These are phyloP conservation scores for Globisporangium iwayamae DNA, from an alignment of 352 stramenopile species.

Conservation along the genomic window DNA sequence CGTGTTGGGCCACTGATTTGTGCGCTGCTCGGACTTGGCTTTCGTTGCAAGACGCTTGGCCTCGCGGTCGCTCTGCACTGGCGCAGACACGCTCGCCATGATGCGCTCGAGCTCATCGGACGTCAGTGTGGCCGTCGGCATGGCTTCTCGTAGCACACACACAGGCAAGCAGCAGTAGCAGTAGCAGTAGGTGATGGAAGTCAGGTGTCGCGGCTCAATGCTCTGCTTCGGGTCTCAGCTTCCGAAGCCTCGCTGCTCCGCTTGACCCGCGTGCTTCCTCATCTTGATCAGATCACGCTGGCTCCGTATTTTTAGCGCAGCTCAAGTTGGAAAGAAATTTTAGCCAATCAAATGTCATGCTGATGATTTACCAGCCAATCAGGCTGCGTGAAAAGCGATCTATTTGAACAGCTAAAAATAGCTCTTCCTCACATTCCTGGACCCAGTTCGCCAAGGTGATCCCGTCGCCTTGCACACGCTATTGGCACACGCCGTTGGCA, in stretches of 20 bases:
- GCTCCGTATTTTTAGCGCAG: neutral
- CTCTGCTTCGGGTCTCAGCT: neutral
- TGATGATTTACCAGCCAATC: neutral
- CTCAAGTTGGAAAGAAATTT: neutral
- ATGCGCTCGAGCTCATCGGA: slow-evolving; percentile 70
- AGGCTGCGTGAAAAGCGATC: slow-evolving; percentile 2
- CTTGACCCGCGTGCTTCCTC: neutral
- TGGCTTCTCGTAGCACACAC: neutral
- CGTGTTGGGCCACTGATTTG: slow-evolving; percentile 89
- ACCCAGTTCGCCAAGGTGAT: too few relatives aligned
- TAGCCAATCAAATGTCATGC: neutral
- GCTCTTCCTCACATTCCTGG: neutral
- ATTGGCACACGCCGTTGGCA: neutral
- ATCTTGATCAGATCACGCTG: slow-evolving; percentile 1
- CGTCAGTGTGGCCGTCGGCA: slow-evolving; percentile 50
- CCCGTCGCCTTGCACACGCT: neutral
- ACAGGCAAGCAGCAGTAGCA: neutral
- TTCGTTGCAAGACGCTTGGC: slow-evolving; percentile 61
- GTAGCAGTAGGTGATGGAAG: neutral
- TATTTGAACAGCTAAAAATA: neutral
- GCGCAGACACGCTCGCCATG: slow-evolving; percentile 61
- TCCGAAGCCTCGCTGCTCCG: neutral
- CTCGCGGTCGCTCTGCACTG: slow-evolving; percentile 63
- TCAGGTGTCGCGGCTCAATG: neutral
- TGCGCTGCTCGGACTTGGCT: slow-evolving; percentile 74